phyloP scores from a whole-genome alignment of 495 filamentous ascomycete species.

The Amorphotheca resinae region DNA sequence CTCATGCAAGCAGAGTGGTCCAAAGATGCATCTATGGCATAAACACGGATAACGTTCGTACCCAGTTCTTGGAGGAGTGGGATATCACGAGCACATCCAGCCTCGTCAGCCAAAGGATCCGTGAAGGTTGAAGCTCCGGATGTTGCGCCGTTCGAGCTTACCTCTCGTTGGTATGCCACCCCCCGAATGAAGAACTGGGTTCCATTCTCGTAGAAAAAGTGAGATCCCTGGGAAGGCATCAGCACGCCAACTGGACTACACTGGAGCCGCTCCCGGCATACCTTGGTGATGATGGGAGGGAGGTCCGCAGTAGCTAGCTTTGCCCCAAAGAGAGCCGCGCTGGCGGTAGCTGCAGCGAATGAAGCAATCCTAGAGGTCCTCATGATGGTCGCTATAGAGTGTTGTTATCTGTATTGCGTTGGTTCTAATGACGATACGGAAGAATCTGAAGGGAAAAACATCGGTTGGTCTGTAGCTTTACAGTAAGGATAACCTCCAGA shows the following conservation, averaged over 20 bases:
- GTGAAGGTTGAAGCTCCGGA: slow-evolving; percentile 31
- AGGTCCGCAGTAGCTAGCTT: slow-evolving; percentile 30
- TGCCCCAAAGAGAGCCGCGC: slow-evolving; percentile 10
- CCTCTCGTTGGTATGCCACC: slow-evolving; percentile 71
- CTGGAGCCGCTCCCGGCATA: slow-evolving; percentile 9
- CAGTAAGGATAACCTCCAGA: too few species aligned
- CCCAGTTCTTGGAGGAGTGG: slow-evolving; percentile 62
- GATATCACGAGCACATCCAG: slow-evolving; percentile 67
- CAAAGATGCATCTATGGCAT: slow-evolving; percentile 69
- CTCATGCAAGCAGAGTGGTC: slow-evolving; percentile 83
- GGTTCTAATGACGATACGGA: neutral
- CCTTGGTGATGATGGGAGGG: slow-evolving; percentile 27
- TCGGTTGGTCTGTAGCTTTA: too few species aligned
- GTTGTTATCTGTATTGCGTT: neutral
- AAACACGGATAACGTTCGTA: slow-evolving; percentile 88
- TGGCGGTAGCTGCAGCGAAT: slow-evolving; percentile 18
- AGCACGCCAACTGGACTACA: neutral
- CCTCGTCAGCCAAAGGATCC: slow-evolving; percentile 60
- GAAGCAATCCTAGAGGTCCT: slow-evolving; percentile 17
- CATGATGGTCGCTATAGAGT: slow-evolving; percentile 14
- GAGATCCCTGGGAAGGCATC: slow-evolving; percentile 40
- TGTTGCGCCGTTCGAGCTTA: slow-evolving; percentile 27
- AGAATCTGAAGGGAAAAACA: neutral
- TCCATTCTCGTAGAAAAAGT: slow-evolving; percentile 56
- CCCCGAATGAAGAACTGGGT: slow-evolving; percentile 82